Evolutionary conservation across 1,139 yeast genomes (phyloP).

Genomic region (Hansenula sp.): DNA sequence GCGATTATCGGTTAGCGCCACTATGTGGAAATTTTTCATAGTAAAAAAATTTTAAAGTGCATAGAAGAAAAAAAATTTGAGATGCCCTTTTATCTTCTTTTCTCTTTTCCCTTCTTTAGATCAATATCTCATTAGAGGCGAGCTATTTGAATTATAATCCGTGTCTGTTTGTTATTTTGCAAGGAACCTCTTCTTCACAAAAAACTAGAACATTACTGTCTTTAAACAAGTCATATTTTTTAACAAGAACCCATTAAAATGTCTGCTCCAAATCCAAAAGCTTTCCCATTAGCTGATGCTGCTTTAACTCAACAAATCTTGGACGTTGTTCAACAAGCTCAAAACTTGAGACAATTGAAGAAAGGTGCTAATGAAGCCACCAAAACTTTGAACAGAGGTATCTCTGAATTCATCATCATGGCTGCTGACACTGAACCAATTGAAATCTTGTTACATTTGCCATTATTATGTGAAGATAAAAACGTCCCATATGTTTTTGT

Average conservation of each 20-base stretch:
- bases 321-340: constrained; percentile 97
- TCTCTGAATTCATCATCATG: constrained; percentile 98
- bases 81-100: neutral
- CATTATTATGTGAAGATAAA: constrained; percentile 97
- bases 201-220: constrained; percentile 1
- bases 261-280: constrained; percentile 90
- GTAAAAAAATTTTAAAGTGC: neutral
- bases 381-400: constrained; percentile 99
- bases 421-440: constrained; percentile 99
- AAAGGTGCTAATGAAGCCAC: constrained; percentile 99
- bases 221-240: constrained; percentile 5
- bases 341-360: constrained; percentile 96
- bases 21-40: neutral
- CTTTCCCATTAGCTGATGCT: constrained; percentile 98
- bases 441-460: constrained; percentile 96
- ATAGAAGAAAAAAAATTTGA: neutral
- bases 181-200: constrained; percentile 56
- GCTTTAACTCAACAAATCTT: constrained; percentile 94
- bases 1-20: neutral
- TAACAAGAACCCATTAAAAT: constrained; percentile 22
- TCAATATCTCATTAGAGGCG: constrained; percentile 19
- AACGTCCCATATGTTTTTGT: constrained; percentile 98
- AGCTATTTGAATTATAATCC: constrained; percentile 14
- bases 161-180: constrained; percentile 26
- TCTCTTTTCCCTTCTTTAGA: neutral